Evolutionary conservation across 1,284 basidiomycete species (phyloP).

Genomic region (Pseudozyma sp.): DNA sequence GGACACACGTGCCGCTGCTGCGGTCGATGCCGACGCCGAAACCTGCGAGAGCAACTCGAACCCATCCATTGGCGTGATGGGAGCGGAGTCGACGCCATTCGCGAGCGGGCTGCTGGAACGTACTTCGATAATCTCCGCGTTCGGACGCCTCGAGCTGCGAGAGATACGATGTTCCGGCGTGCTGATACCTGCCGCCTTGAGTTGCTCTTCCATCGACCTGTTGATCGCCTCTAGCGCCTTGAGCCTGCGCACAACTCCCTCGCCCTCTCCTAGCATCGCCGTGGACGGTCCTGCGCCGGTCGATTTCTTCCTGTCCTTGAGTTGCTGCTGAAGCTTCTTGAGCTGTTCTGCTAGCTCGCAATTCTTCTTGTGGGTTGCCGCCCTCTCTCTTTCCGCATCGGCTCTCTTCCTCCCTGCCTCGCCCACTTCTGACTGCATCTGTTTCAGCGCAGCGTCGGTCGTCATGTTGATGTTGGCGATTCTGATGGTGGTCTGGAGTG

Average conservation of each 20-base stretch:
- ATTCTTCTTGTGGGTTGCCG: conserved; percentile 16
- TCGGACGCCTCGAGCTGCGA: neutral
- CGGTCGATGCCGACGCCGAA: conserved; percentile 1
- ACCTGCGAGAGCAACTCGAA: conserved; percentile 2
- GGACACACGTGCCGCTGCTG: conserved; percentile 4
- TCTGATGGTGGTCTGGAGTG: conserved; percentile 4
- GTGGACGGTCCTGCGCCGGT: neutral
- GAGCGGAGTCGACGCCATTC: neutral
- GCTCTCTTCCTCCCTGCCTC: neutral
- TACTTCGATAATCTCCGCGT: neutral
- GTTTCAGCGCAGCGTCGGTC: neutral
- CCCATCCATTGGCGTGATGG: conserved; percentile 12
- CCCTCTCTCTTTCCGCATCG: conserved; percentile 12
- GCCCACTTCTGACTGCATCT: conserved; percentile 1
- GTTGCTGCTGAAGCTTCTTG: conserved; percentile 10
- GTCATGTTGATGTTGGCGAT: conserved; percentile 6
- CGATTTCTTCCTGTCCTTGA: neutral
- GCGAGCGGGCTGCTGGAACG: conserved; percentile 20
- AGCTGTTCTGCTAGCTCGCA: conserved; percentile 28
- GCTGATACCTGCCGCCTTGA: conserved; percentile 2
- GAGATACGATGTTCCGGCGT: conserved; percentile 11
- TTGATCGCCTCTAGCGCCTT: conserved; percentile 21
- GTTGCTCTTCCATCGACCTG: conserved; percentile 3
- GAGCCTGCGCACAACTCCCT: conserved; percentile 11
- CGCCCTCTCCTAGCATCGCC: neutral